Conservation (phyloP, 257 asterid species). For the Capsicum chinense region DNA sequence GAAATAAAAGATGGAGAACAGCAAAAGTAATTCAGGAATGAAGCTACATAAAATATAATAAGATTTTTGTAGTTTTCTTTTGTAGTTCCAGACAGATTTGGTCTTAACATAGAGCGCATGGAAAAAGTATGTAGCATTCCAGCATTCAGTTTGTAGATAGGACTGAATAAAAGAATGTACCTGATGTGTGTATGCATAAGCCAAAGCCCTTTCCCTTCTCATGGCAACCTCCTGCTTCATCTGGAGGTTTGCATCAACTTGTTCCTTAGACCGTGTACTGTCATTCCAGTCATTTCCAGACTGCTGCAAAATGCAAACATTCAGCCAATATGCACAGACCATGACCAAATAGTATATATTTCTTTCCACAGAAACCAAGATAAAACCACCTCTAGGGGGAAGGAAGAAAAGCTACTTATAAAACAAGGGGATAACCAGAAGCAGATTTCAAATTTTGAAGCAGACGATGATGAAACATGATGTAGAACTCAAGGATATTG, state of each 20-base stretch:
- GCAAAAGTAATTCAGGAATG: background rate
- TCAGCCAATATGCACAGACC: background rate
- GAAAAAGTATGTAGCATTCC: background rate
- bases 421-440: background rate
- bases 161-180: conserved; percentile 35
- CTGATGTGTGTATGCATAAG: conserved; percentile 78
- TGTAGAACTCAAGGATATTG: background rate
- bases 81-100: background rate
- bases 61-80: conserved; percentile 2
- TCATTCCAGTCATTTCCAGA: conserved; percentile 71
- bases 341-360: background rate
- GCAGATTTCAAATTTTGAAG: background rate
- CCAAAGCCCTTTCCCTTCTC: conserved; percentile 86
- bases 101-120: background rate
- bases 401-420: background rate
- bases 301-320: conserved; percentile 36
- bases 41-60: background rate
- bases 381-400: conserved; percentile 14
- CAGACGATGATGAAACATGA: conserved; percentile 1
- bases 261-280: conserved; percentile 69
- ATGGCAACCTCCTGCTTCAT: conserved; percentile 67
- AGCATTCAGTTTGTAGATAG: background rate
- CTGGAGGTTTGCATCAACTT: conserved; percentile 62
- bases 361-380: conserved; percentile 1
- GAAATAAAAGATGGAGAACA: conserved; percentile 6